Evolutionary conservation across 441 rosid genomes (phyloP), one percentile per base, ranked within the genome.

Genomic region (Populus hybrid): DNA sequence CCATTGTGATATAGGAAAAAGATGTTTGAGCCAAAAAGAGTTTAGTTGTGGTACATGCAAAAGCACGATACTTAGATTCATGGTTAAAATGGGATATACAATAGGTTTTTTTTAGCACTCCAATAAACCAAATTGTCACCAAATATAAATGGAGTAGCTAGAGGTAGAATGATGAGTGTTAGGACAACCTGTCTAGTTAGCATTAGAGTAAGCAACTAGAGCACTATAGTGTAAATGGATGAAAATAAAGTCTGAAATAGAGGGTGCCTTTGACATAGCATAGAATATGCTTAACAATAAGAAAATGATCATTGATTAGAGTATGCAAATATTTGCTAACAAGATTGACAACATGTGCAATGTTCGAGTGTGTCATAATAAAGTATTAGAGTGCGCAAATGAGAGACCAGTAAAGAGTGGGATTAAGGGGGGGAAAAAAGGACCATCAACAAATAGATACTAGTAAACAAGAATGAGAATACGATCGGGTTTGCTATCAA

Each of bases 61-160:
- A 10, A 14, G 57, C 57, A 46, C 19, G 2, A 46, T 46, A 14
- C 57, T 46, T 5, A 46, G 7, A 46, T 46, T 46, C 57, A 46
- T 0, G 5, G 0, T 0, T 1, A 4, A 5, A 46, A 14, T 4
- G 0, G 0, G 57, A 46, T 0, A 46, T 0, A 46, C 19, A 14
- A 14, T 46, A 46, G 57, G 57, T 0, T 46, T 1, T 46, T 46
- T 0, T 46, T 46, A 14, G 57, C 19, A 4, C 19, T 46, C 19
- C 57, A 46, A 4, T 0, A 46, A 14, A 46, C 7, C 0, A 46
- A 14, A 1, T 46, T 46, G 2, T 46, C 18, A 46, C 7, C 57
- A 1, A 1, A 46, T 1, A 46, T 46, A 46, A 46, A 46, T 46
- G 1, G 57, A 46, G 18, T 46, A 46, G 19, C 19, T 0, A 46